A percentile compares a stretch with the other conserved stretches of the same genome.
phyloP scores from a whole-genome alignment of 108 stramenopile genomes.

The Nitzschia sp. region DNA sequence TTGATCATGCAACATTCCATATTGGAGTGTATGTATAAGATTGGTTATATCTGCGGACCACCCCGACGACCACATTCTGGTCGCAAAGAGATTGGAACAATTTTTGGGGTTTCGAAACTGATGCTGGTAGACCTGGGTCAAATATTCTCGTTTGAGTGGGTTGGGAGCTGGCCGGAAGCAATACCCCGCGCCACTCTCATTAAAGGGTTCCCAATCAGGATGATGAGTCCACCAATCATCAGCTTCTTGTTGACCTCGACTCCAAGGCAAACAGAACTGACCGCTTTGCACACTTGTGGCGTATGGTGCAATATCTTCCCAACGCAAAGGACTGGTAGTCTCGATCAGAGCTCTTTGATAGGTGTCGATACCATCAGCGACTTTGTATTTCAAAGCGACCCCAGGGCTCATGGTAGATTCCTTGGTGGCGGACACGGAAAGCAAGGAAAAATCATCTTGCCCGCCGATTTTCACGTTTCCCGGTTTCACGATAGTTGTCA shows the following conservation, averaged over 20 bases:
- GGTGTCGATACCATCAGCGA: not conserved
- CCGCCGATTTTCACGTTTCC: too few relatives aligned
- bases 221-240: slow-evolving; percentile 36
- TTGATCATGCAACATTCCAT: not conserved
- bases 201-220: slow-evolving; percentile 16
- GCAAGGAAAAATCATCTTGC: too few relatives aligned
- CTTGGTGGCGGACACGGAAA: too few relatives aligned
- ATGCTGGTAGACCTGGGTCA: not conserved
- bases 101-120: not conserved
- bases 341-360: not conserved
- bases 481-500: too few relatives aligned
- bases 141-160: slow-evolving; percentile 4
- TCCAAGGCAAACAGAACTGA: slow-evolving; percentile 3
- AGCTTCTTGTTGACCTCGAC: not conserved
- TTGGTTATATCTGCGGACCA: slow-evolving; percentile 4
- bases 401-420: not conserved
- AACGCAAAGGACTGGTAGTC: slow-evolving; percentile 1
- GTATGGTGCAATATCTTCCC: not conserved
- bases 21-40: not conserved
- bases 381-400: not conserved
- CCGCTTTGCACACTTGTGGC: not conserved
- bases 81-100: slow-evolving; percentile 1
- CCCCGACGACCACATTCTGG: not conserved
- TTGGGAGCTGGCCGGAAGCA: slow-evolving; percentile 5
- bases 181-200: not conserved